phyloP scores from a whole-genome alignment of 148 eudicot species.

The Diospyros lotus region DNA sequence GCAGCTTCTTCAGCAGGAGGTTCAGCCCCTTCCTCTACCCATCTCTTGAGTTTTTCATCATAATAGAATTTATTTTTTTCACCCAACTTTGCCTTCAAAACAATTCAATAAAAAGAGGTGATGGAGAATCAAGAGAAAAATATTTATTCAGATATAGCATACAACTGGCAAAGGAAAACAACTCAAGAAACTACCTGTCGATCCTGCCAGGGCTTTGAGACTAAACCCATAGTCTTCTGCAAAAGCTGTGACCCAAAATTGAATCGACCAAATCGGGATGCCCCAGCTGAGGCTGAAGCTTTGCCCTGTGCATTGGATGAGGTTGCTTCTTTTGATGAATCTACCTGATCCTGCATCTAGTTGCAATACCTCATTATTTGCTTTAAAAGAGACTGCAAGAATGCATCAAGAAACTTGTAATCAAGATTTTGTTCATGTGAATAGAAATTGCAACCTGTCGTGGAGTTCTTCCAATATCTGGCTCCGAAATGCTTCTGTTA shows the following conservation, averaged over 20 bases:
- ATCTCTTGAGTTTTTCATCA: conserved; percentile 71
- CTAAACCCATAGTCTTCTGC: conserved; percentile 66
- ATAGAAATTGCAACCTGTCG: conserved; percentile 40
- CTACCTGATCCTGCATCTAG: conserved; percentile 26
- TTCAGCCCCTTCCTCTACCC: conserved; percentile 59
- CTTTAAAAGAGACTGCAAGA: not conserved
- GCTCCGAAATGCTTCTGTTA: conserved; percentile 74
- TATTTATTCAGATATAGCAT: too few relatives aligned
- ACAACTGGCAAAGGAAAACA: not conserved
- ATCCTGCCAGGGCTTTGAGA: conserved; percentile 46
- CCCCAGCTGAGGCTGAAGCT: conserved; percentile 31
- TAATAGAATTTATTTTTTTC: conserved; percentile 65
- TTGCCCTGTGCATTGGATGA: conserved; percentile 39
- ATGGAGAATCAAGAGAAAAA: not conserved
- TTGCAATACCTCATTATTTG: not conserved
- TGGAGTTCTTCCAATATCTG: conserved; percentile 64
- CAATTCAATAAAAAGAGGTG: not conserved
- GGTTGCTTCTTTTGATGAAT: conserved; percentile 41
- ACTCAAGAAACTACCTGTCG: conserved; percentile 42
- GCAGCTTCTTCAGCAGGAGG: conserved; percentile 68
- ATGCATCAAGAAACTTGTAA: not conserved
- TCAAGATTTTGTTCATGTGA: not conserved
- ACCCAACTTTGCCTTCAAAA: conserved; percentile 71
- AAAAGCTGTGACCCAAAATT: conserved; percentile 57
- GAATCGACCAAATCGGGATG: conserved; percentile 59